Base-by-base conservation (phyloP, 2,329 filamentous ascomycete species). In the Aspergillus nomiae region DNA sequence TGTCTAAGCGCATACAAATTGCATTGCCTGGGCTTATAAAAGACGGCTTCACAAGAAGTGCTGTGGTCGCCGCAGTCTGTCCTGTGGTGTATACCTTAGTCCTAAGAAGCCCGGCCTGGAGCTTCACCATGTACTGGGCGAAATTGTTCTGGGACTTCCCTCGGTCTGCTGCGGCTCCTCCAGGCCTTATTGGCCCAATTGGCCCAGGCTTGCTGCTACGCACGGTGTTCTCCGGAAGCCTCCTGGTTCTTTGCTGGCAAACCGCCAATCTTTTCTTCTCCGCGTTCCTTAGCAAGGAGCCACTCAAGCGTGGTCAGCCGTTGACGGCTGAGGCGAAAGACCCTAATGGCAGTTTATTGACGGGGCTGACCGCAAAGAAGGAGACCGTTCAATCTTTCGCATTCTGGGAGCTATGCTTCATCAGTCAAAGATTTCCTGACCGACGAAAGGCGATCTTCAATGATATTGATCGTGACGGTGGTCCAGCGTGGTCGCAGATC, bases 321-420 rank as follows among this genome's bases (percentile, higher is more conserved):
- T 85, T 98, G 61, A 97, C 92, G 0, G 86, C 86, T 21, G 91
- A 94, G 68, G 92, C 92, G 19, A 95, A 92, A 73, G 94, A 97
- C 76, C 92, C 94, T 0, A 98, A 97, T 72, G 93, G 92, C 41
- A 97, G 92, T 74, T 83, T 98, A 32, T 77, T 98, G 56, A 92
- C 89, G 61, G 94, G 94, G 0, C 77, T 98, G 53, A 94, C 89
- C 74, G 90, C 90, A 67, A 95, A 93, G 79, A 95, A 94, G 76
- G 84, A 92, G 10, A 83, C 91, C 11, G 88, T 92, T 64, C 89
- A 87, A 85, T 86, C 88, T 0, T 96, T 96, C 76, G 94, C 94
- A 19, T 90, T 96, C 77, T 97, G 94, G 94, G 94, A 98, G 74
- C 82, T 97, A 32, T 87, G 88, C 34, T 84, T 92, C 61, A 96